These are phyloP conservation scores for Cladorrhinum sp. DNA, from an alignment of 2,329 filamentous ascomycete species.

Conservation along the genomic window DNA sequence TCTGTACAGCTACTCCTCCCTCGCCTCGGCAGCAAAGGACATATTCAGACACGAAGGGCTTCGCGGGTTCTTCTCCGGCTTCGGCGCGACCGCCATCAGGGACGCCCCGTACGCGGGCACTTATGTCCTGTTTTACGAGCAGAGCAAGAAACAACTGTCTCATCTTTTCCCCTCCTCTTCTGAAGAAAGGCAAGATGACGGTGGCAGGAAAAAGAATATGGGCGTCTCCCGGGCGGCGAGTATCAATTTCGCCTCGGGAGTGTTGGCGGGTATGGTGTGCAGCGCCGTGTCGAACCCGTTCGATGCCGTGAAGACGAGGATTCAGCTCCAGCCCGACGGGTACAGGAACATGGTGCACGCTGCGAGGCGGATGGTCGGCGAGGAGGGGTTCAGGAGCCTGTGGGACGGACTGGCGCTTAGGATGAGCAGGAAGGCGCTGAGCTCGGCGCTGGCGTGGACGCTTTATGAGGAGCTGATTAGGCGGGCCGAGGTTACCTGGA, in stretches of 20 bases:
- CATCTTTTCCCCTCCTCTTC: conserved; percentile 21
- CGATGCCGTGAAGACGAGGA: conserved; percentile 90
- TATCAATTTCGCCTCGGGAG: conserved; percentile 83
- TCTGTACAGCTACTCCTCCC: conserved; percentile 77
- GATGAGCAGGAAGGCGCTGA: conserved; percentile 87
- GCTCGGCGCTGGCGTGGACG: conserved; percentile 95
- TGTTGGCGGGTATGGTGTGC: conserved; percentile 75
- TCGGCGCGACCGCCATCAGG: conserved; percentile 86
- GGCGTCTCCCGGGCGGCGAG: conserved; percentile 51
- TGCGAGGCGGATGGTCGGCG: conserved; percentile 69
- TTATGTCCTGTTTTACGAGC: conserved; percentile 92
- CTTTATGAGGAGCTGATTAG: conserved; percentile 91
- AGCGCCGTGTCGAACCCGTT: conserved; percentile 94
- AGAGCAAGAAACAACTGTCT: conserved; percentile 65
- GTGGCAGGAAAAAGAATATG: conserved; percentile 26
- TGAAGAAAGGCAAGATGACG: not conserved
- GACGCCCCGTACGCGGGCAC: conserved; percentile 96
- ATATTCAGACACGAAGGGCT: conserved; percentile 72
- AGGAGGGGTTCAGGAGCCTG: conserved; percentile 77
- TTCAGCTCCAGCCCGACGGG: conserved; percentile 80
- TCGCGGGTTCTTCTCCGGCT: conserved; percentile 87
- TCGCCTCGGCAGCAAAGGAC: conserved; percentile 68
- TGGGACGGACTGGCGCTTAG: conserved; percentile 83
- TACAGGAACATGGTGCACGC: conserved; percentile 84
- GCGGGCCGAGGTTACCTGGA: conserved; percentile 48